Evolutionary conservation across 768 basidiomycete genomes (phyloP).

Genomic region (Sporobolomyces pararoseus): DNA sequence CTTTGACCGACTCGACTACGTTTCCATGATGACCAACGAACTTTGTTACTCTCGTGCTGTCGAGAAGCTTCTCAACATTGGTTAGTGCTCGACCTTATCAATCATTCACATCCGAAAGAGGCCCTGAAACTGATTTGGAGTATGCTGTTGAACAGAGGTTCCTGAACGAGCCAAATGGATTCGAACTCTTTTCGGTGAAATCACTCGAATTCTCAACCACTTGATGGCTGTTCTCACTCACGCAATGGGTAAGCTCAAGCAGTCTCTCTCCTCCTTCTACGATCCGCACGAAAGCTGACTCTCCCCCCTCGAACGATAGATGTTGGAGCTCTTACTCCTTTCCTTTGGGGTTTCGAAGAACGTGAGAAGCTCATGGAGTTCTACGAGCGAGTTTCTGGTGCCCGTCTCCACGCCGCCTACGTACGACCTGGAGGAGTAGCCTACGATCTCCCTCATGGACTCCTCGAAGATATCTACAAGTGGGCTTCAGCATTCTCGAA

Average conservation of each 20-base stretch:
- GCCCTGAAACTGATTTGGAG: not conserved
- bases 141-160: conserved; percentile 70
- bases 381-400: conserved; percentile 97
- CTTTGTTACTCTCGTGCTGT: conserved; percentile 95
- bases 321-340: conserved; percentile 95
- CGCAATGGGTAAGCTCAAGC: conserved; percentile 54
- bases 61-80: conserved; percentile 83
- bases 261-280: not conserved
- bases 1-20: conserved; percentile 98
- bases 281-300: not conserved
- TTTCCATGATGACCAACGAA: conserved; percentile 99
- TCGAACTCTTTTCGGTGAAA: conserved; percentile 91
- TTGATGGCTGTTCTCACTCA: conserved; percentile 95
- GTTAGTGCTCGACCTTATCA: conserved; percentile 11
- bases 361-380: conserved; percentile 99
- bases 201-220: conserved; percentile 93
- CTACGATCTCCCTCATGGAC: conserved; percentile 93
- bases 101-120: not conserved
- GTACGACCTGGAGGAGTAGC: conserved; percentile 96
- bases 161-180: conserved; percentile 99
- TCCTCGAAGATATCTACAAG: conserved; percentile 96
- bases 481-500: conserved; percentile 93
- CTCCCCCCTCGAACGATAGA: conserved; percentile 54
- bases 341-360: conserved; percentile 99
- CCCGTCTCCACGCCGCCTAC: conserved; percentile 95